A percentile compares a stretch with the other conserved stretches of the same genome.
Evolutionary conservation across 306 rosid species (phyloP).

Genomic region (Cucurbita moschata): DNA sequence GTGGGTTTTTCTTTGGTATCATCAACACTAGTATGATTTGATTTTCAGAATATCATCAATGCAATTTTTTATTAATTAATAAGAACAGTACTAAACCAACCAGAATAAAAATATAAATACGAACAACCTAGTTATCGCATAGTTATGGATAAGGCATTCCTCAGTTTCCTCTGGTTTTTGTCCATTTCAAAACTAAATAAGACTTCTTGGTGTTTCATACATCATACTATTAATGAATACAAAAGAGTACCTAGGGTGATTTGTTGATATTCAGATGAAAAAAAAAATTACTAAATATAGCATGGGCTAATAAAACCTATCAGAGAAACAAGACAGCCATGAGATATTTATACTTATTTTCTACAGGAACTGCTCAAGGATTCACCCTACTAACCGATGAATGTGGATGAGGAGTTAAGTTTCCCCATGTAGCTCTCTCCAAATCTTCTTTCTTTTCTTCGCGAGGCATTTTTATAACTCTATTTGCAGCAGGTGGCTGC

Average conservation of each 20-base stretch:
- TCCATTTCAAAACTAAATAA: background rate
- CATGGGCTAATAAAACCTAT: background rate
- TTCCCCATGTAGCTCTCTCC: slow-evolving; percentile 24
- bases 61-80: background rate
- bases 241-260: background rate
- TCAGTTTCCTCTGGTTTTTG: background rate
- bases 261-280: background rate
- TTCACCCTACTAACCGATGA: slow-evolving; percentile 33
- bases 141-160: background rate
- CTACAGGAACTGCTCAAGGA: background rate
- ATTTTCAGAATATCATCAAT: background rate
- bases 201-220: background rate
- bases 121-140: background rate
- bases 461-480: slow-evolving; percentile 11
- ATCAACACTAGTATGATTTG: background rate
- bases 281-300: background rate
- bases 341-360: background rate
- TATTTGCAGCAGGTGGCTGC: slow-evolving; percentile 17
- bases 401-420: slow-evolving; percentile 34
- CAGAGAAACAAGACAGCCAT: background rate
- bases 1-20: background rate
- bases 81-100: background rate
- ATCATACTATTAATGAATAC: background rate
- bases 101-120: background rate
- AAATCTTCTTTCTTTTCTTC: slow-evolving; percentile 32